phyloP scores from a whole-genome alignment of 257 asterid species.

The Lantana camara region DNA sequence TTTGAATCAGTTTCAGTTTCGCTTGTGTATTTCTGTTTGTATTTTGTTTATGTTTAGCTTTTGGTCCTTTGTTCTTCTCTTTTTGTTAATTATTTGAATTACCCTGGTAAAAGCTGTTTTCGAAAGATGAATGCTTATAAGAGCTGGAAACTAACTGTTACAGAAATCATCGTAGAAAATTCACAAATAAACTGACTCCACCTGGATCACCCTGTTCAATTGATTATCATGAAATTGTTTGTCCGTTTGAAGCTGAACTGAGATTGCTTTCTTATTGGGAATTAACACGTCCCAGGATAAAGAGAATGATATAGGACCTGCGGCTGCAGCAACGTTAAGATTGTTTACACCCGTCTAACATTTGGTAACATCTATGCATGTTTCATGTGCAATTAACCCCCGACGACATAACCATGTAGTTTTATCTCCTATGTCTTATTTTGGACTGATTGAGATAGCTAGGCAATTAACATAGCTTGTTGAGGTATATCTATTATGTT shows the following conservation, averaged over 20 bases:
- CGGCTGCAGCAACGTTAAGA: background rate
- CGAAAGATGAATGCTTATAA: background rate
- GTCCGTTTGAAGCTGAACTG: background rate
- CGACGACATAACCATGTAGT: too few species aligned
- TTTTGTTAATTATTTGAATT: background rate
- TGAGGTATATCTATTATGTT: too few species aligned
- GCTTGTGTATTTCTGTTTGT: background rate
- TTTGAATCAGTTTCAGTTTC: background rate
- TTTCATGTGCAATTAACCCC: too few species aligned
- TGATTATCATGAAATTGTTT: constrained; percentile 8
- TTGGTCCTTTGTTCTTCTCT: background rate
- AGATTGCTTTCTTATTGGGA: background rate
- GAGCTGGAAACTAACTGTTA: background rate
- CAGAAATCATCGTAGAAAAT: background rate
- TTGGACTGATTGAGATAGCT: too few species aligned
- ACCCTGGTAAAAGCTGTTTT: background rate
- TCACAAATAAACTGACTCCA: background rate
- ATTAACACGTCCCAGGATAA: background rate
- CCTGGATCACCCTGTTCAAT: background rate
- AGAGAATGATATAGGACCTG: background rate
- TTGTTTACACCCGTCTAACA: too few species aligned
- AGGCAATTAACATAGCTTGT: too few species aligned
- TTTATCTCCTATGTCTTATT: too few species aligned
- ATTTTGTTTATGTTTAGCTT: background rate
- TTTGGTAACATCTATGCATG: too few species aligned